A percentile compares a stretch with the other conserved stretches of the same genome.
Evolutionary conservation across 1,284 basidiomycete genomes (phyloP).

Genomic region (Austroboletus novae-zelandiae): DNA sequence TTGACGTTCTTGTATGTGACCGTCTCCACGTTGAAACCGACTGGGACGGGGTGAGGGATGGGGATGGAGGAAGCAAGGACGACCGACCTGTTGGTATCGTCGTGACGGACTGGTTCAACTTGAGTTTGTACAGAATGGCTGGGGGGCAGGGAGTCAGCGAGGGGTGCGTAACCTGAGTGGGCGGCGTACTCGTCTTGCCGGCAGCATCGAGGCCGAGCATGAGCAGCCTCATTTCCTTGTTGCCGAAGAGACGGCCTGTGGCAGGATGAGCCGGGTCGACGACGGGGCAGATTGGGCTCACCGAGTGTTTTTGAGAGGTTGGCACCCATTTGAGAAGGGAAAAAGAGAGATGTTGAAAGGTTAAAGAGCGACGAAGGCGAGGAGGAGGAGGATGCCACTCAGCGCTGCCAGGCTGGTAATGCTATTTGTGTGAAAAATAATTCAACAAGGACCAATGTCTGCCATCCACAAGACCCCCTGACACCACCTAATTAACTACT

Average conservation of each 20-base stretch:
- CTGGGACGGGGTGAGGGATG: slow-evolving; percentile 39
- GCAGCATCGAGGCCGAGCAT: slow-evolving; percentile 95
- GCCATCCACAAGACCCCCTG: slow-evolving; percentile 28
- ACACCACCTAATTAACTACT: slow-evolving; percentile 26
- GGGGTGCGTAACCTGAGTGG: neutral
- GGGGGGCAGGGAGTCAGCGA: slow-evolving; percentile 20
- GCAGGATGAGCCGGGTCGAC: slow-evolving; percentile 2
- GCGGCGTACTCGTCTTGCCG: slow-evolving; percentile 86
- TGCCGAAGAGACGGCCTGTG: slow-evolving; percentile 92
- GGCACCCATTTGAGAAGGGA: slow-evolving; percentile 55
- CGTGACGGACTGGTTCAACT: slow-evolving; percentile 97
- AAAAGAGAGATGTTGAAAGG: slow-evolving; percentile 9
- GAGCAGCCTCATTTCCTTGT: slow-evolving; percentile 96
- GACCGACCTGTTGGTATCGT: slow-evolving; percentile 94
- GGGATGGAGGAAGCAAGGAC: slow-evolving; percentile 10
- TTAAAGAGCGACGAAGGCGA: slow-evolving; percentile 48
- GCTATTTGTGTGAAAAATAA: slow-evolving; percentile 29
- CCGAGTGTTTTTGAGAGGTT: slow-evolving; percentile 76
- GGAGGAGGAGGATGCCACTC: slow-evolving; percentile 18
- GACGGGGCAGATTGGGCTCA: slow-evolving; percentile 30
- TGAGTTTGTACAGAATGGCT: slow-evolving; percentile 99
- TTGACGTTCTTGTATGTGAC: slow-evolving; percentile 99
- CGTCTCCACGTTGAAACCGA: slow-evolving; percentile 99
- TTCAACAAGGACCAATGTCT: slow-evolving; percentile 16
- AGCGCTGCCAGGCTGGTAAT: slow-evolving; percentile 17